Evolutionary conservation across 768 basidiomycete species (phyloP), one percentile per base, ranked within the genome.

Genomic region (Lactarius sanguifluus): DNA sequence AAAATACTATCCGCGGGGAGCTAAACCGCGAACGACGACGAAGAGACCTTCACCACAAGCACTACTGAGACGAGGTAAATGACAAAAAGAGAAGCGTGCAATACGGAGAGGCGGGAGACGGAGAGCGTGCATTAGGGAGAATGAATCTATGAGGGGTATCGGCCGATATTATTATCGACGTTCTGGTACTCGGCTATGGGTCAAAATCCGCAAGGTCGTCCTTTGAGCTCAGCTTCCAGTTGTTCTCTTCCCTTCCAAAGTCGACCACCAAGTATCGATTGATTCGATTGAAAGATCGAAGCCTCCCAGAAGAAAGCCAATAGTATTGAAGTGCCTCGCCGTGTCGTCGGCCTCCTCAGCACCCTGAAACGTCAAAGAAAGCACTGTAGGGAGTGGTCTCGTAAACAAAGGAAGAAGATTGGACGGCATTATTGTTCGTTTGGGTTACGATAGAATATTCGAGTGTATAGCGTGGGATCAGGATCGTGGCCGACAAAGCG

Each of bases 121-220:
- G 36, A 38, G 36, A 60, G 45, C 43, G 64, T 59, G 61, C 67
- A 67, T 50, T 32, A 20, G 67, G 57, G 25, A 59, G 52, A 3
- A 36, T 36, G 34, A 36, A 36, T 36, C 34, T 10, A 36, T 10
- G 34, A 36, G 34, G 34, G 10, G 10, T 3, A 10, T 36, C 10
- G 10, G 34, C 34, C 12, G 34, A 10, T 36, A 36, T 36, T 10
- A 36, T 36, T 12, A 10, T 36, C 34, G 34, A 36, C 9, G 34
- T 36, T 10, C 16, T 43, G 41, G 18, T 7, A 45, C 43, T 8
- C 20, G 20, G 20, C 20, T 3, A 23, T 23, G n/a, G 3, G n/a
- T 12, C 10, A 47, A 47, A 47, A 47, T 47, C 45, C 1, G 45
- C 40, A 13, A 52, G 54, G 50, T 13, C 34, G 50, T 20, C 13